Evolutionary conservation across 176 grass and related monocot species (phyloP), one percentile per base, ranked within the genome.

Genomic region (Triticum aestivum): DNA sequence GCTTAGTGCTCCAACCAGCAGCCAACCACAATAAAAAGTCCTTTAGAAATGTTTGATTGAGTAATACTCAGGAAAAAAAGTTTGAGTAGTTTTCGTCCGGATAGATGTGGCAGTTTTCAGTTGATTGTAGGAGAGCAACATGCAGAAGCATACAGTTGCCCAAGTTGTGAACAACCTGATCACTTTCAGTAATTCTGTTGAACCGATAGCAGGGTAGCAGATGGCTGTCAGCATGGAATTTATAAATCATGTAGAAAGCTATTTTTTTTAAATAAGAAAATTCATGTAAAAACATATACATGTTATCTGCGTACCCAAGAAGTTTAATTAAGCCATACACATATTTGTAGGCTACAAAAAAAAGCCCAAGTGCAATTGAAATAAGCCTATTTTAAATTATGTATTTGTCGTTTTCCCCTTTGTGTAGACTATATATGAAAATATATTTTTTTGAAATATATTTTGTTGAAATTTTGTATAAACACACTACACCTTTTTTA

Each of bases 281-380:
- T 20, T 56, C 2, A 58, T 21, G 6, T 45, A 45, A 20, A 58
- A 58, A 54, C 7, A 8, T 21, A 21, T 54, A 18, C 15, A 18
- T 56, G 15, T 20, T 58, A 2, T 58, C 0, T 58, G 1, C 0
- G 18, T 8, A 8, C 3, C 0, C 0, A 2, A 21, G 0, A 1
- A 58, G 17, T 21, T 58, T 58, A 58, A 18, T 6, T 58, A 21
- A 20, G 54, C 2, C 2, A 58, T 58, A 58, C 2, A 0, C 8
- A 3, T 18, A 21, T 20, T 56, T 56, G 17, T 21, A 18, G 54
- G 6, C 54, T 21, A 54, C 15, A 51, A 1, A 15, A 51, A 15
- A 15, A 9, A 58, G 17, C 7, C 54, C 17, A 58, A 58, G 21
- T 20, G 6, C 54, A 21, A 8, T 20, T 21, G 2, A 21, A 58